Base-by-base conservation (phyloP, 2,329 filamentous ascomycete genomes). In the Paracoccidioides brasiliensis region DNA sequence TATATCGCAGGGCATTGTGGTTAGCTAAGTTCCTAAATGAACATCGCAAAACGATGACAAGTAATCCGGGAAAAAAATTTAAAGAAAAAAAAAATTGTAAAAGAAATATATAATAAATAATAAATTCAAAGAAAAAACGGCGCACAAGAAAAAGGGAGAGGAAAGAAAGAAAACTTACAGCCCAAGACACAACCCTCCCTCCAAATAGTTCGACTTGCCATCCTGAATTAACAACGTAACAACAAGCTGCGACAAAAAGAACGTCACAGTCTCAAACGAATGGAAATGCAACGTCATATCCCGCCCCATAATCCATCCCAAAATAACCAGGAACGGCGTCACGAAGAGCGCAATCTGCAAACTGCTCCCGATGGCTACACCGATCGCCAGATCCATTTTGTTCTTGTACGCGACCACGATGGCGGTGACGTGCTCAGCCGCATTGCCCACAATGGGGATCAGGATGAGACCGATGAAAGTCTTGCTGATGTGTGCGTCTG, bases 341-440 rank as follows among this genome's bases (percentile, higher is more conserved):
- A 91, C 86, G 46, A 90, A 82, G 48, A 91, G 76, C 28, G 87
- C 86, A 64, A 91, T 91, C 70, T 91, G 87, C 67, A 91, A 83
- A 68, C 84, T 88, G 57, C 84, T 88, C 48, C 87, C 87, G 64
- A 91, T 86, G 33, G 87, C 87, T 52, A 91, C 86, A 44, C 85
- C 85, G 75, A 91, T 87, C 35, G 87, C 83, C 42, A 76, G 67
- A 59, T 79, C 76, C 76, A 79, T 79, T 67, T 78, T 90, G 72
- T 90, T 80, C 69, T 88, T 85, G 60, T 83, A 76, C 0, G 87
- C 86, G 32, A 90, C 86, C 35, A 90, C 84, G 15, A 89, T 84
- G 15, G 87, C 87, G 0, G 87, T 90, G 42, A 90, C 86, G 64
- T 90, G 86, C 69, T 90, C 86, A 2, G 86, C 86, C 2, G 86